Evolutionary conservation across 345 rosid genomes (phyloP), one percentile per base, ranked within the genome.

Genomic region (Hypericum androsaemum): DNA sequence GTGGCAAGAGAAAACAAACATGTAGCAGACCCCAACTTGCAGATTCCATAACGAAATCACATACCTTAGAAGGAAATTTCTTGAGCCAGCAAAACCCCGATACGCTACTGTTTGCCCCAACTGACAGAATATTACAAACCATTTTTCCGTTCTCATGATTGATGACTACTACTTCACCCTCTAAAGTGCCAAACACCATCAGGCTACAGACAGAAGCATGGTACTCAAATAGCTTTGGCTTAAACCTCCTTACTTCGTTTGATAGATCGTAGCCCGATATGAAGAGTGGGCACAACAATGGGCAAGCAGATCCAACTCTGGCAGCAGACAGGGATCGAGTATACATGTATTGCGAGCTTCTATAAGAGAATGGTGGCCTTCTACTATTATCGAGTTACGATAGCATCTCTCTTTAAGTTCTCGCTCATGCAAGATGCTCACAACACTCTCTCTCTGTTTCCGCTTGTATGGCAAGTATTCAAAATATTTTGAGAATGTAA

Each of bases 211-310:
- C 62, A 10, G 72, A 52, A 13, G 82, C 81, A 63, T 77, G 79
- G 54, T 76, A 80, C 60, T 76, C 85, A 42, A 80, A 80, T 66
- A 74, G 85, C 58, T 81, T 80, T n/a, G n/a, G 0, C 80, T 77
- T 7, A 44, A 76, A 65, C 52, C 56, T 65, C 70, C 52, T 65
- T 48, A 60, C 82, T 62, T 62, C 63, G 40, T 58, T 37, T 36
- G 50, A 10, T 28, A 53, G 59, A 63, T 64, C 58, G 13, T 76
- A 66, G n/a, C n/a, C n/a, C n/a, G n/a, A 22, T 35, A 17, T 46
- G 7, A 74, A 69, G 28, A 77, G 53, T 10, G 77, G 69, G 52
- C 63, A 65, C 42, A 70, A 56, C 13, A 62, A 57, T 0, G 85
- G 82, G 80, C 81, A 76, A 2, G 74, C 73, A 38, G 72, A 67